A percentile compares a stretch with the other conserved stretches of the same genome.
Evolutionary conservation across 1,284 basidiomycete genomes (phyloP).

Genomic region (Rugosomyces carneus): DNA sequence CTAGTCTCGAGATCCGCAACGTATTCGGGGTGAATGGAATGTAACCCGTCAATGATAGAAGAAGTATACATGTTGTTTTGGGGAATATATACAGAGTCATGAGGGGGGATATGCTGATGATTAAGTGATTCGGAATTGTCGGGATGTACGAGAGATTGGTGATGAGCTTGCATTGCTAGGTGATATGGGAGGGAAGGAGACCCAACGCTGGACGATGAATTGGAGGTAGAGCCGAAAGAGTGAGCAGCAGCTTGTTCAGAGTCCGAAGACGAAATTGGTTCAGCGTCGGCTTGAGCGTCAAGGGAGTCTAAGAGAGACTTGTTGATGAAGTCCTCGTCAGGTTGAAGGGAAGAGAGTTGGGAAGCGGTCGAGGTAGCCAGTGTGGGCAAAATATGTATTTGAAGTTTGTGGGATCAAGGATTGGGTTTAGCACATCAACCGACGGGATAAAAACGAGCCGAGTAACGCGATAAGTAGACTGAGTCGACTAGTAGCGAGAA

Average conservation of each 20-base stretch:
- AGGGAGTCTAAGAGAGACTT: conserved; percentile 73
- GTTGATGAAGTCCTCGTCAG: conserved; percentile 80
- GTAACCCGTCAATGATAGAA: conserved; percentile 27
- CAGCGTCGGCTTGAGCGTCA: conserved; percentile 74
- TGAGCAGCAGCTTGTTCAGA: conserved; percentile 43
- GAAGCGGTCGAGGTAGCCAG: conserved; percentile 55
- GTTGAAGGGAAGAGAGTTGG: conserved; percentile 32
- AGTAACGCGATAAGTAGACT: conserved; percentile 9
- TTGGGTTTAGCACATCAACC: conserved; percentile 27
- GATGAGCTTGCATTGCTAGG: conserved; percentile 40
- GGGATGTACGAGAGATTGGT: conserved; percentile 34
- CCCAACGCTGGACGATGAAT: conserved; percentile 39
- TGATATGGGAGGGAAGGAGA: conserved; percentile 53
- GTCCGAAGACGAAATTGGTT: conserved; percentile 49
- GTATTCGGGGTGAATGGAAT: conserved; percentile 30
- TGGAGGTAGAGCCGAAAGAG: conserved; percentile 42
- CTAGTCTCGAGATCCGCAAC: conserved; percentile 27
- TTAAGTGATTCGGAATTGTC: conserved; percentile 40
- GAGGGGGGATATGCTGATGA: conserved; percentile 30
- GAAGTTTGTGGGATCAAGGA: conserved; percentile 15
- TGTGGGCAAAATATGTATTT: conserved; percentile 38
- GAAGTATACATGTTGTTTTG: conserved; percentile 27
- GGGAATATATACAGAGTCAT: conserved; percentile 23
- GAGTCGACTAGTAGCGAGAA: conserved; percentile 18
- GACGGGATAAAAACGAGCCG: conserved; percentile 13